These are phyloP conservation scores for Agarophyton chilense DNA, from an alignment of 23 red algal species.

Conservation along the genomic window DNA sequence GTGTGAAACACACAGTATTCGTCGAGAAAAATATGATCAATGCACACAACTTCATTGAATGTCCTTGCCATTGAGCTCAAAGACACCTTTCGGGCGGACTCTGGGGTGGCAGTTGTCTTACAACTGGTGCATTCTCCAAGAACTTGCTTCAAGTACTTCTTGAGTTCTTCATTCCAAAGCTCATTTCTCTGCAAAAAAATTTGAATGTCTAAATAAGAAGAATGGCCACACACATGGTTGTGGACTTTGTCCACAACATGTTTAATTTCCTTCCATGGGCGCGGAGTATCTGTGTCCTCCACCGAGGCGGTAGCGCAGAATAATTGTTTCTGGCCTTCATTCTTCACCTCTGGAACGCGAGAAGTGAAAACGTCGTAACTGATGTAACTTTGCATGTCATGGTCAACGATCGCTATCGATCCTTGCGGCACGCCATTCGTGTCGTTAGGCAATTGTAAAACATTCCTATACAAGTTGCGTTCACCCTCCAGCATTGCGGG, in stretches of 20 bases:
- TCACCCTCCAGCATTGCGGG: too few species aligned
- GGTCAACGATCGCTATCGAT: constrained; percentile 3
- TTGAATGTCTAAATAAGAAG: not conserved
- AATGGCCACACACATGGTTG: not conserved
- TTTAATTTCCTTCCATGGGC: too few species aligned
- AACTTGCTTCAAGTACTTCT: not conserved
- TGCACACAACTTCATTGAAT: constrained; percentile 6
- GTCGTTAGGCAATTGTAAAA: not conserved
- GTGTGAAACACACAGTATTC: not conserved
- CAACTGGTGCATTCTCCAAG: constrained; percentile 2
- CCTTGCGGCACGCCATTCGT: not conserved
- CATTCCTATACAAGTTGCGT: too few species aligned
- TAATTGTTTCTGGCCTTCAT: too few species aligned
- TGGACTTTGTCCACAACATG: constrained; percentile 36
- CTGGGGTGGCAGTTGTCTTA: not conserved
- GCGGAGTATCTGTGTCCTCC: too few species aligned
- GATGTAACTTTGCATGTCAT: constrained; percentile 39
- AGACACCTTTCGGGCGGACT: not conserved
- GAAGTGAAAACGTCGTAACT: not conserved
- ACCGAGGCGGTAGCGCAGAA: not conserved
- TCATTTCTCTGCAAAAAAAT: not conserved
- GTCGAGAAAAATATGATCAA: constrained; percentile 27
- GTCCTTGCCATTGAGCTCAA: too few species aligned
- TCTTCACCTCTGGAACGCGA: too few species aligned
- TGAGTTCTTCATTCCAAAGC: not conserved